A percentile compares a stretch with the other conserved stretches of the same genome.
These are phyloP conservation scores for Xylaria arbuscula DNA, from an alignment of 2,329 filamentous ascomycete species.

Conservation along the genomic window DNA sequence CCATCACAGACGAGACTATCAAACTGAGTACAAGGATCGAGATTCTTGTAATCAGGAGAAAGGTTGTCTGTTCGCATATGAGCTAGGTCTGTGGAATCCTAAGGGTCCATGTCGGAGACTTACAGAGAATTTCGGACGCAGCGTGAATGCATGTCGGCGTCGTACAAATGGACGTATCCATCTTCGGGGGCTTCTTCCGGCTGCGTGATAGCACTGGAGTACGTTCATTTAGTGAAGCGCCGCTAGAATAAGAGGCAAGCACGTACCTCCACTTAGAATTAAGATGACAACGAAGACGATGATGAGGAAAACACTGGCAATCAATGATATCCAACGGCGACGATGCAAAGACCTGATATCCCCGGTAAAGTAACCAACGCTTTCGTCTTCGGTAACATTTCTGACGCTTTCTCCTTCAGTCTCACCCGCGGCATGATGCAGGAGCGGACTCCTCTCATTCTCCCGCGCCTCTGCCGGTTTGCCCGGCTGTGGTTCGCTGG, in stretches of 20 bases:
- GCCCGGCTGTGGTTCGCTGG: slow-evolving; percentile 23
- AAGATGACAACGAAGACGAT: slow-evolving; percentile 48
- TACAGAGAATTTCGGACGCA: slow-evolving; percentile 67
- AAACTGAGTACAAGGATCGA: slow-evolving; percentile 77
- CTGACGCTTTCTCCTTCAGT: slow-evolving; percentile 22
- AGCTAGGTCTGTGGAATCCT: slow-evolving; percentile 8
- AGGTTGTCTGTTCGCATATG: slow-evolving; percentile 59
- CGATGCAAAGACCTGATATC: slow-evolving; percentile 44
- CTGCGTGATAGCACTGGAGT: slow-evolving; percentile 40
- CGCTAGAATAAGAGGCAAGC: not conserved
- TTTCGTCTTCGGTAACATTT: slow-evolving; percentile 8
- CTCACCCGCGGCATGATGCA: slow-evolving; percentile 30
- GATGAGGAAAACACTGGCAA: slow-evolving; percentile 46
- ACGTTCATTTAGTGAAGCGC: slow-evolving; percentile 23
- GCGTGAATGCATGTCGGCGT: slow-evolving; percentile 72
- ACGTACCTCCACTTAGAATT: slow-evolving; percentile 49
- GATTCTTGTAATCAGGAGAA: slow-evolving; percentile 68
- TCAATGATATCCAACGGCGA: slow-evolving; percentile 49
- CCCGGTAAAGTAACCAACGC: not conserved
- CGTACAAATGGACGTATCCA: slow-evolving; percentile 58
- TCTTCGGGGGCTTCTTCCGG: slow-evolving; percentile 38
- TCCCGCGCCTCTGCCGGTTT: slow-evolving; percentile 17
- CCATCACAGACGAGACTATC: slow-evolving; percentile 75
- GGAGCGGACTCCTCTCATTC: slow-evolving; percentile 44
- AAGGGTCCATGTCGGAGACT: slow-evolving; percentile 28